Evolutionary conservation across 2,329 filamentous ascomycete genomes (phyloP).

Genomic region (Fusarium coffeatum): DNA sequence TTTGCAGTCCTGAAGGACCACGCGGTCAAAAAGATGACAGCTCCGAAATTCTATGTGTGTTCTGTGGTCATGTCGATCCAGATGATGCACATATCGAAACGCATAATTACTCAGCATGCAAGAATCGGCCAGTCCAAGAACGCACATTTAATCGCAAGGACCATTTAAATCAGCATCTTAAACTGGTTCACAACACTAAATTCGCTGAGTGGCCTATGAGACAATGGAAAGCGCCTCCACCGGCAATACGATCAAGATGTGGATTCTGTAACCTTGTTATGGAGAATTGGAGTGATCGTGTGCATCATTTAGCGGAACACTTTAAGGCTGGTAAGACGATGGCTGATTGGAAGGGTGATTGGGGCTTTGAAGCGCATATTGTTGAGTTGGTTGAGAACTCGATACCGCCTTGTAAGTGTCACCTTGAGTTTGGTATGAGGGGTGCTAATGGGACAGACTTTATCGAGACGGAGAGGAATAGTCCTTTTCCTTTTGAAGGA

Average conservation of each 20-base stretch:
- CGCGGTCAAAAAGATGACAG: constrained; percentile 52
- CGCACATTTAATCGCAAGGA: constrained; percentile 59
- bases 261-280: constrained; percentile 54
- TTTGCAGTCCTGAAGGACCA: constrained; percentile 53
- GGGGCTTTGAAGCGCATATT: constrained; percentile 55
- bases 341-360: constrained; percentile 57
- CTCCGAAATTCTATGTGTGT: constrained; percentile 49
- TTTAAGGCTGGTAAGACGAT: constrained; percentile 56
- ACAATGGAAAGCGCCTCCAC: constrained; percentile 54
- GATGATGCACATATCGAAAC: constrained; percentile 49
- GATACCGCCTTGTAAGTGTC: constrained; percentile 53
- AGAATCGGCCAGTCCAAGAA: constrained; percentile 59
- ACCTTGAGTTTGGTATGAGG: accelerated
- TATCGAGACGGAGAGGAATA: constrained; percentile 40
- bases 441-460: constrained; percentile 22
- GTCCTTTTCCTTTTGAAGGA: constrained; percentile 37
- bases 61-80: constrained; percentile 52
- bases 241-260: constrained; percentile 53
- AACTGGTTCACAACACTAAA: constrained; percentile 57
- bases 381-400: constrained; percentile 55
- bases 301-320: constrained; percentile 55
- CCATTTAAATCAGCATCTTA: constrained; percentile 56
- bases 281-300: constrained; percentile 52
- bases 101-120: constrained; percentile 59
- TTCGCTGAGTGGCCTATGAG: constrained; percentile 42